These are phyloP conservation scores for Begonia loranthoides DNA, from an alignment of 306 rosid genomes.

Conservation along the genomic window DNA sequence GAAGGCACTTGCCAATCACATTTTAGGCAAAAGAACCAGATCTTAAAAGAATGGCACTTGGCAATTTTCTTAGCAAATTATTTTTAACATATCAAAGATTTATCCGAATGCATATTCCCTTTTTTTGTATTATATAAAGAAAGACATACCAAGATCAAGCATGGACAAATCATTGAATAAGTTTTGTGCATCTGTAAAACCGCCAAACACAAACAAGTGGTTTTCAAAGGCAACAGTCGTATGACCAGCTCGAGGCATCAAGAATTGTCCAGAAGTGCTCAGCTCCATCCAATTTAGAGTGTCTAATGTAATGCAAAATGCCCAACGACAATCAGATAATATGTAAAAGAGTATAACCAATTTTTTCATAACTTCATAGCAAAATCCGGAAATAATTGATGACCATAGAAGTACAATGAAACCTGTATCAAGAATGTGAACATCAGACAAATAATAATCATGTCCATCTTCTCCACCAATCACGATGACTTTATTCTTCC, in stretches of 20 bases:
- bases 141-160: slow-evolving; percentile 80
- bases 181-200: slow-evolving; percentile 91
- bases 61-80: too few relatives aligned
- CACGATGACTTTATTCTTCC: slow-evolving; percentile 76
- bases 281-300: slow-evolving; percentile 87
- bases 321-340: slow-evolving; percentile 17
- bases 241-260: slow-evolving; percentile 96
- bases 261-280: slow-evolving; percentile 59
- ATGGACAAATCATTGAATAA: slow-evolving; percentile 69
- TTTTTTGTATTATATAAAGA: slow-evolving; percentile 32
- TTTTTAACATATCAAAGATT: not conserved
- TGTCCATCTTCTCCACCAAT: slow-evolving; percentile 88
- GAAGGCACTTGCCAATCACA: too few relatives aligned
- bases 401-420: slow-evolving; percentile 8
- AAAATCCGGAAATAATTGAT: not conserved
- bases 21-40: too few relatives aligned
- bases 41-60: too few relatives aligned
- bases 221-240: slow-evolving; percentile 77
- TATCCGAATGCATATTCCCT: slow-evolving; percentile 2
- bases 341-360: slow-evolving; percentile 1
- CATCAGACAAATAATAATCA: slow-evolving; percentile 84
- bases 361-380: slow-evolving; percentile 1
- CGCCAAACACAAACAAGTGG: slow-evolving; percentile 88
- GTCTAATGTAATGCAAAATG: slow-evolving; percentile 36
- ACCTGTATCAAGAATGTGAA: slow-evolving; percentile 96